Base-by-base conservation (phyloP, 225 moss, liverwort and hornwort species). In the Thuidium tamariscinum region DNA sequence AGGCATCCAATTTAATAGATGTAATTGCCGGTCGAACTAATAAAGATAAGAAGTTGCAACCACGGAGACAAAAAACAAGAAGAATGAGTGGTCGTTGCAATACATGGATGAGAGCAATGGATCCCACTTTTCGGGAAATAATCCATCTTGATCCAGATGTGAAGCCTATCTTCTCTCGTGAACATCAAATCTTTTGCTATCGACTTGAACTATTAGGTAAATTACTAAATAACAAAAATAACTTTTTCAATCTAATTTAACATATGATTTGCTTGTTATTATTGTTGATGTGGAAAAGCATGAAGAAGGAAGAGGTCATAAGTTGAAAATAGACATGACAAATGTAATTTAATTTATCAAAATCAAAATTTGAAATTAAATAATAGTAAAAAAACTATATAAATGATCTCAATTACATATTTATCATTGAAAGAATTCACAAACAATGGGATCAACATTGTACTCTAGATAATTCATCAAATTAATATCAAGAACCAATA, bases 171-270 rank as follows among this genome's bases (percentile, higher is more conserved):
- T 92, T 92, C 54, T 91, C 88, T 25, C 91, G 93, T 61, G 99
- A 99, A 86, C 96, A 97, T 89, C 94, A 95, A 74, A 91, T 99
- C 41, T 88, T 99, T 23, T 83, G 84, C 73, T 88, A 93, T 39
- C 92, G 97, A 37, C 77, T 99, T 69, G 95, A 97, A n/a, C 86
- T 94, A 36, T 84, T 99, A 27, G 85, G 91, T 91, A 86, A 29
- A 56, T 8, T n/a, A 5, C 3, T 11, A 57, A 5, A 1, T 5
- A 64, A 15, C 5, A 44, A 29, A 26, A 30, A 18, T 8, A 10
- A 10, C 2, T 5, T 37, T 26, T 1, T 36, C 16, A 11, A 39
- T 56, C 2, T 1, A 37, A 56, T 56, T 56, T 6, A 16, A 56
- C 0, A 0, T 16, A 55, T 25, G 25, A 25, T 9, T 36, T 55